phyloP scores from a whole-genome alignment of 1,284 basidiomycete genomes.

The Ganoderma sinense region DNA sequence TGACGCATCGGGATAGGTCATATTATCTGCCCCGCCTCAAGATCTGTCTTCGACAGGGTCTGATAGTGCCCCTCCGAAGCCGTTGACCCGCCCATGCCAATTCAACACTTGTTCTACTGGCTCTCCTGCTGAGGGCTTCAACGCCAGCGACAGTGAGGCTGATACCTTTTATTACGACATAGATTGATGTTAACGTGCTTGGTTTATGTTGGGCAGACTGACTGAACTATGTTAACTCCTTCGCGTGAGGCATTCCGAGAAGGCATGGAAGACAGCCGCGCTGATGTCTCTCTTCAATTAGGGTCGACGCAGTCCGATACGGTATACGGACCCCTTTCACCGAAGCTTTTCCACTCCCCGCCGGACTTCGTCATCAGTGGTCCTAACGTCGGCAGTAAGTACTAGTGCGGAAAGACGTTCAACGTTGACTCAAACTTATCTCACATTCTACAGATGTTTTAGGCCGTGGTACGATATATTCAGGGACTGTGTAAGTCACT shows the following conservation, averaged over 20 bases:
- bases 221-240: conserved; percentile 46
- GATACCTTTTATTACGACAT: background rate
- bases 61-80: conserved; percentile 33
- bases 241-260: conserved; percentile 33
- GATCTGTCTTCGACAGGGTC: conserved; percentile 53
- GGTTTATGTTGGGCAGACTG: background rate
- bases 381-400: conserved; percentile 57
- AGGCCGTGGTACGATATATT: conserved; percentile 43
- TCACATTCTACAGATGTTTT: conserved; percentile 45
- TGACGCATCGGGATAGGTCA: conserved; percentile 37
- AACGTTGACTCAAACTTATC: background rate
- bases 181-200: background rate
- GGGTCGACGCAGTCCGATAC: conserved; percentile 51
- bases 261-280: background rate
- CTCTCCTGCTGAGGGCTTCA: conserved; percentile 52
- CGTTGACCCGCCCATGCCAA: conserved; percentile 46
- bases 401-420: too few relatives aligned
- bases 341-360: conserved; percentile 47
- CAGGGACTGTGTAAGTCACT: conserved; percentile 56
- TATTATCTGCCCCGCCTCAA: conserved; percentile 49
- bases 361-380: conserved; percentile 61
- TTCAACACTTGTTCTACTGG: conserved; percentile 51
- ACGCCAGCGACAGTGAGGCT: conserved; percentile 49
- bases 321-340: conserved; percentile 55
- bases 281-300: conserved; percentile 4